phyloP scores from a whole-genome alignment of 129 eudicot species.

The Ambrosia artemisiifolia region DNA sequence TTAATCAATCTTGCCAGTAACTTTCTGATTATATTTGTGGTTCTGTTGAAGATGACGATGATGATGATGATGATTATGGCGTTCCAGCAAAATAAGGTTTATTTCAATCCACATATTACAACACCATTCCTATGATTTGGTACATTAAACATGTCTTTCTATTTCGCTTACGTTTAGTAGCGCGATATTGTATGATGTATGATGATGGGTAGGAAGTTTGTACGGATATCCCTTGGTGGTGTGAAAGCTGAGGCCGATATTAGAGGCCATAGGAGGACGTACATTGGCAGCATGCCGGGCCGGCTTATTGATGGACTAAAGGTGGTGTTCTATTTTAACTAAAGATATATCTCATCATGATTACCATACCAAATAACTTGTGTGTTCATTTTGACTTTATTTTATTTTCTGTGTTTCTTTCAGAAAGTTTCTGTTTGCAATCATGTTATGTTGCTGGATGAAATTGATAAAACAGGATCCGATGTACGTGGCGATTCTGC shows the following conservation, averaged over 20 bases:
- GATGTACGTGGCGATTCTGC: conserved; percentile 98
- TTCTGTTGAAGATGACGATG: too few species aligned
- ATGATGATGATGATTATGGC: too few species aligned
- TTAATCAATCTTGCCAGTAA: too few species aligned
- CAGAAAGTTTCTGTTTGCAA: conserved; percentile 91
- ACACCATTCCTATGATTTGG: too few species aligned
- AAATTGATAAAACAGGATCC: conserved; percentile 98
- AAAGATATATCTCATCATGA: background rate
- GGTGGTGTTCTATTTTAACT: conserved; percentile 36
- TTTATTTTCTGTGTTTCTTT: background rate
- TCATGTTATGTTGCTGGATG: conserved; percentile 95
- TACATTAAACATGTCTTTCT: too few species aligned
- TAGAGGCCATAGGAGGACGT: conserved; percentile 96
- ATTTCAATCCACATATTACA: too few species aligned
- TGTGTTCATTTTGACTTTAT: conserved; percentile 1
- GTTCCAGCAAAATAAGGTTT: too few species aligned
- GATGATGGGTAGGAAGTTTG: conserved; percentile 88
- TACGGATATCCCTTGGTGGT: conserved; percentile 96
- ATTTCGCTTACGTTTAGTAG: too few species aligned
- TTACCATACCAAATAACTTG: background rate
- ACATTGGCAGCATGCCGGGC: conserved; percentile 99
- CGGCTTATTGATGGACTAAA: conserved; percentile 94
- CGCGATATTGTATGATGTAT: too few species aligned
- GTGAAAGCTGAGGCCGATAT: conserved; percentile 99
- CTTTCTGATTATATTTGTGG: too few species aligned